phyloP scores from a whole-genome alignment of 345 rosid species.

The Eucalyptus dawsonii region DNA sequence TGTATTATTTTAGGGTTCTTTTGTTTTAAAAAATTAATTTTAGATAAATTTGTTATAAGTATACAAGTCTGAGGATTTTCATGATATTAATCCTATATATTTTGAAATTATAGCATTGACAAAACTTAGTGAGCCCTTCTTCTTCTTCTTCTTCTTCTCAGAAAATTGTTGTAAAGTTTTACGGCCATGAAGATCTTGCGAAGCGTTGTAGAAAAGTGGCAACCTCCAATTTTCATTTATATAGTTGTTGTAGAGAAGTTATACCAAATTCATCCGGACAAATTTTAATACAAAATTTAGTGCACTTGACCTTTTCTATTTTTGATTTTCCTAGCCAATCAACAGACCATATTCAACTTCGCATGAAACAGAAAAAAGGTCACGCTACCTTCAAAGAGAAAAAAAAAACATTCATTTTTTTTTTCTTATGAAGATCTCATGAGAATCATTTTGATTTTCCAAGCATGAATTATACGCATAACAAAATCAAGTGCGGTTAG shows the following conservation, averaged over 20 bases:
- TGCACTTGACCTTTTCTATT: neutral
- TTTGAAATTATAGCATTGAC: neutral
- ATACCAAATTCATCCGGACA: neutral
- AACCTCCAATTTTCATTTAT: neutral
- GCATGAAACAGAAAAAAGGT: neutral
- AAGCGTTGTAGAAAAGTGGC: neutral
- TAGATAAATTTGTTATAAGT: rapidly evolving
- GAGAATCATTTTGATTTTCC: neutral
- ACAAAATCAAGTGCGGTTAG: neutral
- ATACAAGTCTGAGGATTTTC: too few species aligned
- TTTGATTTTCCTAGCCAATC: neutral
- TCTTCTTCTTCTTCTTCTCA: neutral
- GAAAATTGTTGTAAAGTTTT: neutral
- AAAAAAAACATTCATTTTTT: neutral
- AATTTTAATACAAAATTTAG: neutral
- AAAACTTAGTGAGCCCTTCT: neutral
- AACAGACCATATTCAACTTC: neutral
- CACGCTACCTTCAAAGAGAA: neutral
- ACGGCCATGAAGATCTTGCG: neutral
- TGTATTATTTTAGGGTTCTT: too few species aligned
- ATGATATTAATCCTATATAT: neutral
- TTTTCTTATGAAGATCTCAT: neutral
- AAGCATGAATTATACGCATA: neutral
- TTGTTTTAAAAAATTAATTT: too few species aligned
- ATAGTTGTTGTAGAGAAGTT: neutral